Evolutionary conservation across 2,329 filamentous ascomycete genomes (phyloP).

Genomic region (Colletotrichum sojae): DNA sequence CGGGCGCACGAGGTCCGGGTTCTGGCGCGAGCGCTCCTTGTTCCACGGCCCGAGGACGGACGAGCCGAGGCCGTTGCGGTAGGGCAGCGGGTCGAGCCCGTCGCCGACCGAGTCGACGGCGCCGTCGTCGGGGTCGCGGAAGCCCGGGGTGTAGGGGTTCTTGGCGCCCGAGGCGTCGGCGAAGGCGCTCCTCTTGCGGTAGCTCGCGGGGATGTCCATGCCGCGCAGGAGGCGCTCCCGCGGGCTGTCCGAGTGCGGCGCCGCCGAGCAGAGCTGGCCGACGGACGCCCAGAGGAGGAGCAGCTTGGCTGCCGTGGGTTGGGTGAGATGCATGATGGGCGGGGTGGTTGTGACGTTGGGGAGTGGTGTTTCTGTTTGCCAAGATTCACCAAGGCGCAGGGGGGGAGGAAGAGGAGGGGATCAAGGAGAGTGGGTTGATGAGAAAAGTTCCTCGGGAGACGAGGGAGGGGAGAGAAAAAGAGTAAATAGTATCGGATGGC

Average conservation of each 20-base stretch:
- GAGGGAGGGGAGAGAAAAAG: background rate
- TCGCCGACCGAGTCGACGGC: constrained; percentile 73
- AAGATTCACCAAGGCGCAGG: constrained; percentile 7
- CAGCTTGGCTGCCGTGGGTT: constrained; percentile 36
- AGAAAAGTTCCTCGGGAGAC: background rate
- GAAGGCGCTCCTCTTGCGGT: constrained; percentile 50
- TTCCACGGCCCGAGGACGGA: constrained; percentile 80
- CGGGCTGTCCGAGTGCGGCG: constrained; percentile 62
- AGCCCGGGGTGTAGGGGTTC: constrained; percentile 71
- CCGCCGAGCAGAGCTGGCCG: constrained; percentile 33
- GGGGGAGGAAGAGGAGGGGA: background rate
- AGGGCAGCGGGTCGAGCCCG: constrained; percentile 75
- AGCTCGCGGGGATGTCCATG: constrained; percentile 60
- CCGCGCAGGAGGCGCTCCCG: constrained; percentile 68
- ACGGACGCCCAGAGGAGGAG: constrained; percentile 33
- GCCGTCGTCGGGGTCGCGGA: constrained; percentile 73
- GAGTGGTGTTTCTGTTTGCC: background rate
- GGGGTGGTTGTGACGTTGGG: constrained; percentile 9
- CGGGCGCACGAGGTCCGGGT: constrained; percentile 79
- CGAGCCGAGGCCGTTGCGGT: constrained; percentile 74
- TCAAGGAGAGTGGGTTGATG: background rate
- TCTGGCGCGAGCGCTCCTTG: constrained; percentile 75
- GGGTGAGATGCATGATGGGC: constrained; percentile 37
- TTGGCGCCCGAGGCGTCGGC: constrained; percentile 38
- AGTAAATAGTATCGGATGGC: background rate